phyloP scores from a whole-genome alignment of 1,139 yeast genomes.

The Yamadazyma sp. region DNA sequence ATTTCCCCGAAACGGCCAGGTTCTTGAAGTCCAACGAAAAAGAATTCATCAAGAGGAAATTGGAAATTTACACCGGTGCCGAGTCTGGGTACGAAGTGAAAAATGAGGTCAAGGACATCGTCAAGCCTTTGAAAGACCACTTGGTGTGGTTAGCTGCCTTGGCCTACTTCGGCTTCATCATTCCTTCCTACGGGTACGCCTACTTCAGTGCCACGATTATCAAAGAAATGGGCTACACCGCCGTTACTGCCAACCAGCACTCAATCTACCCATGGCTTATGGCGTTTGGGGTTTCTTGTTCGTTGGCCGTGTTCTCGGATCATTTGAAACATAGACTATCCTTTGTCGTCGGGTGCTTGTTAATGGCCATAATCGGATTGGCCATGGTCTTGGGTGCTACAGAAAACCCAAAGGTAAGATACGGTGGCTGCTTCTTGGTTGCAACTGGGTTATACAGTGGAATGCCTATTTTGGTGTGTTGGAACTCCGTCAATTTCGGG shows the following conservation, averaged over 20 bases:
- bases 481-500: conserved; percentile 66
- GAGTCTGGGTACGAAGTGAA: conserved; percentile 54
- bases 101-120: conserved; percentile 41
- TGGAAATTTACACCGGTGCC: conserved; percentile 52
- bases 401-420: conserved; percentile 43
- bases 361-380: conserved; percentile 54
- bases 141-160: conserved; percentile 58
- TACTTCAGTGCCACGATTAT: conserved; percentile 69
- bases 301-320: conserved; percentile 52
- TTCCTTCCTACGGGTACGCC: conserved; percentile 72
- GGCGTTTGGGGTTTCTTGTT: conserved; percentile 57
- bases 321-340: conserved; percentile 44
- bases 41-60: conserved; percentile 50
- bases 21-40: conserved; percentile 51
- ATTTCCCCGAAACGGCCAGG: conserved; percentile 51
- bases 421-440: conserved; percentile 70
- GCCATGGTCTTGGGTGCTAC: conserved; percentile 48
- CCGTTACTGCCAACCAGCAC: conserved; percentile 62
- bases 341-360: conserved; percentile 42
- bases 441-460: conserved; percentile 68
- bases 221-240: conserved; percentile 55
- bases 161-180: conserved; percentile 60
- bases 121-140: conserved; percentile 45
- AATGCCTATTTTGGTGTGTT: conserved; percentile 75
- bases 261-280: conserved; percentile 74